Conservation (phyloP, 768 basidiomycete species). For the Termitomyces bulborhizus region DNA sequence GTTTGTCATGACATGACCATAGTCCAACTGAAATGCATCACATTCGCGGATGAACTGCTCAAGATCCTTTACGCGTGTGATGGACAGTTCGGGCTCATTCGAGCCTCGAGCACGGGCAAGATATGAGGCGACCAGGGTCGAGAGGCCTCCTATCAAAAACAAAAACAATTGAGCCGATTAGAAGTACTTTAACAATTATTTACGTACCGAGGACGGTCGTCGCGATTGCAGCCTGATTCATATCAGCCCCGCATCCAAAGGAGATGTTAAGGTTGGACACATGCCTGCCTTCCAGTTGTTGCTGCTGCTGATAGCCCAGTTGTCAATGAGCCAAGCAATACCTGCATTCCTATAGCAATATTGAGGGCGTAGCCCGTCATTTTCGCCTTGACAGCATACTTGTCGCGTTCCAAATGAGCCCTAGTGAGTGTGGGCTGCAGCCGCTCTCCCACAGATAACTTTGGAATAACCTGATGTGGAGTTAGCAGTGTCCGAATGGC, state of each 20-base stretch:
- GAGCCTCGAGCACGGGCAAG: conserved; percentile 69
- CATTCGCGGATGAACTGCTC: conserved; percentile 65
- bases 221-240: conserved; percentile 25
- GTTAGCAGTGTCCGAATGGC: neutral
- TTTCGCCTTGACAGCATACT: conserved; percentile 40
- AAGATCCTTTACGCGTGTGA: conserved; percentile 50
- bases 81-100: conserved; percentile 62
- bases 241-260: neutral
- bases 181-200: neutral
- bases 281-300: conserved; percentile 31
- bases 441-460: conserved; percentile 42
- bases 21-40: conserved; percentile 52
- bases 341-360: conserved; percentile 56
- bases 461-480: conserved; percentile 12
- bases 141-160: conserved; percentile 41
- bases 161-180: neutral
- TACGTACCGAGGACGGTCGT: conserved; percentile 32
- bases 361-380: conserved; percentile 32
- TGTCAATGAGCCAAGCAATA: conserved; percentile 59
- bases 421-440: conserved; percentile 45
- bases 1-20: conserved; percentile 34
- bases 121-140: conserved; percentile 70
- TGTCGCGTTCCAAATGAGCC: conserved; percentile 40
- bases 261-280: conserved; percentile 9
- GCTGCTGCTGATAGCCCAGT: conserved; percentile 55